A percentile compares a stretch with the other conserved stretches of the same genome.
Evolutionary conservation across 2,329 filamentous ascomycete genomes (phyloP).

Genomic region (Zymoseptoria ardabiliae): DNA sequence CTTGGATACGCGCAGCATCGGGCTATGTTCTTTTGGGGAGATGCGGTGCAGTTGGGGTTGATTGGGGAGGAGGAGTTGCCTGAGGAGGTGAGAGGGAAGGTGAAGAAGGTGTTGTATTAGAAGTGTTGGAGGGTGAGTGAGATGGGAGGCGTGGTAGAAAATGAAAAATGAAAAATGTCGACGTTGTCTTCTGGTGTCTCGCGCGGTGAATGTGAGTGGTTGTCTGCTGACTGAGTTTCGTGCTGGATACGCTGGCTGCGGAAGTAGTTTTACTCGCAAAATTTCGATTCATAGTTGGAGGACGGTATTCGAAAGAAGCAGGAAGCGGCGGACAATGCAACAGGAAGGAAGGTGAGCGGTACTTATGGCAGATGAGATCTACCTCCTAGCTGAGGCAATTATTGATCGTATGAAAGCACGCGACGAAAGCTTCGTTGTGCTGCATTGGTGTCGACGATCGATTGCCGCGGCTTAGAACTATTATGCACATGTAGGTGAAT

Average conservation of each 20-base stretch:
- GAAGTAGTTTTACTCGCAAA: too few species aligned
- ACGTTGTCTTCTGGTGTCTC: background rate
- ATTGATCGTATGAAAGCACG: background rate
- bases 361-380: background rate
- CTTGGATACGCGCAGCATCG: constrained; percentile 83
- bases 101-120: constrained; percentile 65
- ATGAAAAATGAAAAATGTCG: background rate
- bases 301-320: background rate
- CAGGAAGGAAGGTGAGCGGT: background rate
- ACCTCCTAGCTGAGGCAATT: background rate
- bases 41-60: constrained; percentile 70
- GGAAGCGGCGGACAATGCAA: too few species aligned
- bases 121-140: background rate
- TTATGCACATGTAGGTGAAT: too few species aligned
- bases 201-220: background rate
- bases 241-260: too few species aligned
- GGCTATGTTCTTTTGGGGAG: constrained; percentile 90
- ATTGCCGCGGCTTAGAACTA: too few species aligned
- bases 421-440: background rate
- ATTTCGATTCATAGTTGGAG: background rate
- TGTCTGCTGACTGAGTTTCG: too few species aligned
- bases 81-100: constrained; percentile 50
- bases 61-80: constrained; percentile 71
- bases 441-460: background rate
- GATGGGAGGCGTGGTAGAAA: background rate